These are phyloP conservation scores for Theobroma grandiflorum DNA, from an alignment of 441 rosid genomes.

Conservation along the genomic window DNA sequence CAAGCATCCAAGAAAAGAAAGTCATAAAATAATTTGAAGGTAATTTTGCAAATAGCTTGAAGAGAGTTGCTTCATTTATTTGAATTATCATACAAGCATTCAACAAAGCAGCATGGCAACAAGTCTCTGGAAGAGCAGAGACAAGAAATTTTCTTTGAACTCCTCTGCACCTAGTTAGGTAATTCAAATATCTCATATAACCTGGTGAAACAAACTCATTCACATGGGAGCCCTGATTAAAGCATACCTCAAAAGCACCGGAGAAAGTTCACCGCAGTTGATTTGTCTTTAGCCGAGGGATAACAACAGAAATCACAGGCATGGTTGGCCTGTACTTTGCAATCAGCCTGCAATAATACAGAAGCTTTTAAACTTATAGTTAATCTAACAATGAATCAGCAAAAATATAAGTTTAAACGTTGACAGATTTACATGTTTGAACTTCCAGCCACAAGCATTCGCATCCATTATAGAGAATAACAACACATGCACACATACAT, in stretches of 20 bases:
- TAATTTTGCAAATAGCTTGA: conserved; percentile 13
- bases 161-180: neutral
- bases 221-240: neutral
- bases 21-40: conserved; percentile 2
- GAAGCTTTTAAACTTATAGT: neutral
- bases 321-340: conserved; percentile 77
- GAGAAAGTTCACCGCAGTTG: conserved; percentile 67
- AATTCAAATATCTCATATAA: neutral
- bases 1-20: conserved; percentile 20
- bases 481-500: neutral
- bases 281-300: conserved; percentile 70
- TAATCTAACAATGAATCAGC: neutral
- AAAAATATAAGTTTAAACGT: conserved; percentile 3
- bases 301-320: conserved; percentile 76
- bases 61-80: neutral
- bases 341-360: conserved; percentile 50
- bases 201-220: neutral
- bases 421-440: neutral
- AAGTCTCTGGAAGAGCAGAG: neutral
- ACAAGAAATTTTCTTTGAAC: neutral
- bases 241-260: conserved; percentile 70
- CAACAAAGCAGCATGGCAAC: neutral
- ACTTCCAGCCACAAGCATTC: neutral
- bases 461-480: neutral
- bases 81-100: neutral